phyloP scores from a whole-genome alignment of 2,329 filamentous ascomycete genomes.

The Clonostachys solani region DNA sequence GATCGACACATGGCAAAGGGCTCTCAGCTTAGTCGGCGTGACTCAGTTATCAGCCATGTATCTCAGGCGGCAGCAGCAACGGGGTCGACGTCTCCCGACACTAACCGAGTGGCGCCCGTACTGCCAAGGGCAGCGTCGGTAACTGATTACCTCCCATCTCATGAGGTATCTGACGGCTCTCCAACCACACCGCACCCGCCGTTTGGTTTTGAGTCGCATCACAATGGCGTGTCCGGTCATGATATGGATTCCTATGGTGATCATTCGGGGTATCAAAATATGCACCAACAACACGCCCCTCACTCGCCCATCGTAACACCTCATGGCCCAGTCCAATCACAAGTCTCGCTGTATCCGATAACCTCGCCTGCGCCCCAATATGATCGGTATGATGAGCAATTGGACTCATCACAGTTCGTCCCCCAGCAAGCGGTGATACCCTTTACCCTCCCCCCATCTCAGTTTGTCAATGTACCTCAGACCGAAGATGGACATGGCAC shows the following conservation, averaged over 20 bases:
- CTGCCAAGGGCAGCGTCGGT: slow-evolving; percentile 5
- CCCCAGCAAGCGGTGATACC: slow-evolving; percentile 57
- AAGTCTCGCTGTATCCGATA: neutral
- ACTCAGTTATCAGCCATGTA: slow-evolving; percentile 36
- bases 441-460: slow-evolving; percentile 59
- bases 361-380: neutral
- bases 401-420: slow-evolving; percentile 36
- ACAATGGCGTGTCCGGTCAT: neutral
- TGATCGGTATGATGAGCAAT: neutral
- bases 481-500: slow-evolving; percentile 17
- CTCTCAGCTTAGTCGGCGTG: slow-evolving; percentile 71
- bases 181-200: no score
- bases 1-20: slow-evolving; percentile 78
- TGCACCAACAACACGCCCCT: neutral
- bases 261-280: neutral
- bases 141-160: no score
- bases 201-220: neutral
- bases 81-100: slow-evolving; percentile 3
- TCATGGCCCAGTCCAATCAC: neutral
- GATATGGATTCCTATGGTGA: neutral
- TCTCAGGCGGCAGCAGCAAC: slow-evolving; percentile 12
- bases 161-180: no score
- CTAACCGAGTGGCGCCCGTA: neutral
- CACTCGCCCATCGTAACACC: neutral
- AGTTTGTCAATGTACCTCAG: slow-evolving; percentile 33